Evolutionary conservation across 2,329 filamentous ascomycete species (phyloP), one percentile per base, ranked within the genome.

Genomic region (Parasarocladium wereldwijsianum): DNA sequence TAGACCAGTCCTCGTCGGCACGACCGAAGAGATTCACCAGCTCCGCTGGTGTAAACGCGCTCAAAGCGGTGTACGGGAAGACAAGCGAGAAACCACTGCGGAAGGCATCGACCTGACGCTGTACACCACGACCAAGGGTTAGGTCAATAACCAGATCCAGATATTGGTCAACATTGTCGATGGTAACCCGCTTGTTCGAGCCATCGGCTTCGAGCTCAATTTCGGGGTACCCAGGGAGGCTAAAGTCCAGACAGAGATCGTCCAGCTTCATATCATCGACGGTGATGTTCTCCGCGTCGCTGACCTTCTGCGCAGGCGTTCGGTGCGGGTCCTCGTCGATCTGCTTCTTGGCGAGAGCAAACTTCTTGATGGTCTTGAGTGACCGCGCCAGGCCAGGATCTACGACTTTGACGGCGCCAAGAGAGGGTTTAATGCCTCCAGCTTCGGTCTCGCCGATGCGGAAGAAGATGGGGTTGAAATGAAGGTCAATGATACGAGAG

Each of bases 381-480:
- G 90, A 94, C 26, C 76, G 78, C 14, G 86, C 87, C 14, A 98
- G 62, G 33, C 81, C 77, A 17, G 82, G 70, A 44, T 98, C 90
- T 4, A 98, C 85, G 4, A 79, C 72, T 50, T 86, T 92, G 27
- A 98, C 76, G 2, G 90, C 82, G 5, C 84, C 85, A 6, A 98
- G 64, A 1, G 86, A 93, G 9, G 86, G 85, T 14, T 75, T 75
- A 4, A 93, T 75, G 0, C 63, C 63, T 4, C 57, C 53, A 2
- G 71, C 57, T 2, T 55, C 51, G 3, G 72, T 66, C 42, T 92
- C 81, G 11, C 82, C 83, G 39, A 94, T 81, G 34, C 87, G 82
- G 74, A 98, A 98, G 60, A 98, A 94, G 5, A 85, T 93, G 2
- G 90, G 82, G 48, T 94, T 98, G 57, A 98, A 90, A 33, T 87